Evolutionary conservation across 345 rosid genomes (phyloP), one percentile per base, ranked within the genome.

Genomic region (Eucalyptus lansdowneana): DNA sequence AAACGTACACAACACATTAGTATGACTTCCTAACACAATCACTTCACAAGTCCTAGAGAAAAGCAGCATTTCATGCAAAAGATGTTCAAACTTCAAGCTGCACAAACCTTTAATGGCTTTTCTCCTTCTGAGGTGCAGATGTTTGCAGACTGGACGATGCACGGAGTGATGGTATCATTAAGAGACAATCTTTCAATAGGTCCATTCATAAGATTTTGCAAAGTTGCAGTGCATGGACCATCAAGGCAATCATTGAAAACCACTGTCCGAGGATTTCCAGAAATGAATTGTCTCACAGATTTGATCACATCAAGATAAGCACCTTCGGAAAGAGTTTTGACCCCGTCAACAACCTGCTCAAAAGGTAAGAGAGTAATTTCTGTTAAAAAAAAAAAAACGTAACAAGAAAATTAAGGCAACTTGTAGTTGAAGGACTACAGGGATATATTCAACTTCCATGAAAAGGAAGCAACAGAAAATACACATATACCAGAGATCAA

Each of bases 341-440:
- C 89, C 88, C 94, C 97, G 90, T 98, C 99, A 86, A 96, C 89
- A 88, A 96, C 97, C 98, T 98, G 91, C 89, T 86, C 81, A 90
- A 50, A 29, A 91, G 49, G 65, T 62, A 91, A 53, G 22, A 83
- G 50, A n/a, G 49, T 44, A 65, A n/a, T 53, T 81, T 69, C 11
- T 42, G 42, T 42, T 42, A 42, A 44, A 88, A 8, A 49, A 50
- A 17, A 51, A 29, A 49, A 37, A 16, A 25, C 8, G 11, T n/a
- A 58, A 49, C 42, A 47, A 27, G 54, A 40, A n/a, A 7, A 54
- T 54, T 86, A 86, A 86, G 58, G 37, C 42, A 50, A 21, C 40
- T 49, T 50, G 27, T 17, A 51, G 14, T 27, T 50, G 3, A 50
- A 47, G 8, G 56, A 86, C 40, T 50, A 50, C 87, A 47, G 4